phyloP scores from a whole-genome alignment of 192 early-diverging fungal genomes.

The Coemansia sp. region DNA sequence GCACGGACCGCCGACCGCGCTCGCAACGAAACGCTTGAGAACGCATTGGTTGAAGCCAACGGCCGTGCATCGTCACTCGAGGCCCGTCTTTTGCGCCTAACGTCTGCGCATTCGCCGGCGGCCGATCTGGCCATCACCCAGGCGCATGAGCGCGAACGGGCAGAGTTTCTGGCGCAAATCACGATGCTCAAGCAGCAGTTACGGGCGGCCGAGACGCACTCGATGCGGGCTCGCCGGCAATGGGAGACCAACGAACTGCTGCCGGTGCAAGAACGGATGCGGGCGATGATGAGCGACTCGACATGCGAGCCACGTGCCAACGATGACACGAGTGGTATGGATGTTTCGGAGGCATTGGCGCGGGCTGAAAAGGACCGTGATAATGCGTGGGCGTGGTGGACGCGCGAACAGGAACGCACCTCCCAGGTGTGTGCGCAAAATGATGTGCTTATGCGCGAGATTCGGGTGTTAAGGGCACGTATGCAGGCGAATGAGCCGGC shows the following conservation, averaged over 20 bases:
- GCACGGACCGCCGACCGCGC: constrained; percentile 28
- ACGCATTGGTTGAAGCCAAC: constrained; percentile 33
- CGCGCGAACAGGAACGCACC: constrained; percentile 41
- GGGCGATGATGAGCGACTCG: constrained; percentile 11
- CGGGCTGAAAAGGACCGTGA: constrained; percentile 30
- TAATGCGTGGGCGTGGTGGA: constrained; percentile 40
- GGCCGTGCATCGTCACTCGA: constrained; percentile 15
- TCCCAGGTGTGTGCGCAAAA: constrained; percentile 46
- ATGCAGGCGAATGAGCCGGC: not conserved
- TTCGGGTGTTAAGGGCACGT: constrained; percentile 12
- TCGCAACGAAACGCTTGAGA: constrained; percentile 22
- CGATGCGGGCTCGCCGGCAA: constrained; percentile 21
- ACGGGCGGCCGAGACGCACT: constrained; percentile 35
- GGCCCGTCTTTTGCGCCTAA: constrained; percentile 15
- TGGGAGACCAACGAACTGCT: constrained; percentile 51
- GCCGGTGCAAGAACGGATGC: constrained; percentile 43
- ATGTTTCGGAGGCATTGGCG: constrained; percentile 14
- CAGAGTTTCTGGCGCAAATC: constrained; percentile 37
- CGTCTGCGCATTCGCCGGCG: constrained; percentile 12
- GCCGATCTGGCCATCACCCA: constrained; percentile 28
- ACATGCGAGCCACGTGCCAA: not conserved
- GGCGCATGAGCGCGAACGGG: constrained; percentile 41
- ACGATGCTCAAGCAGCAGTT: constrained; percentile 31
- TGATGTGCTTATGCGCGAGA: constrained; percentile 51
- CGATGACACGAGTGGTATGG: not conserved